Evolutionary conservation across 305 asterid genomes (phyloP), one percentile per base, ranked within the genome.

Genomic region (Solanum hybrid): DNA sequence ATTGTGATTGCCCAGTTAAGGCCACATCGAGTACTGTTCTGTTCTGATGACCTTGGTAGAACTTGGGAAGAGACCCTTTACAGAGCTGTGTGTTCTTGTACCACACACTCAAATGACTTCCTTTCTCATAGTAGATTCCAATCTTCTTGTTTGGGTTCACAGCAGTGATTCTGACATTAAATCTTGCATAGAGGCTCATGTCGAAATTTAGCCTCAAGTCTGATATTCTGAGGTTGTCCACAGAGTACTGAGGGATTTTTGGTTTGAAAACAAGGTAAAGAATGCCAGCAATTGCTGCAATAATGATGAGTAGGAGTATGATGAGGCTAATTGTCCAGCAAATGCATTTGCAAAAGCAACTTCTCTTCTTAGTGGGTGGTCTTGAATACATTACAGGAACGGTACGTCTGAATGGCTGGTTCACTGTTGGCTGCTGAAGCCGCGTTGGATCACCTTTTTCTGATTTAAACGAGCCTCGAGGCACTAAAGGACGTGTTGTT

Each of bases 1-100:
- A 95, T 36, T 93, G 97, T 56, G 95, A 91, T 91, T 93, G 95
- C 31, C 99, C 98, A 0, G 94, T 91, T 69, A 97, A 89, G 79
- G 93, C 93, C 31, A 95, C 96, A 16, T 94, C 86, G 87, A 96
- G 89, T 88, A 89, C 92, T n/a, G 98, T 97, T 90, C 27, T 93
- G 85, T 95, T 97, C 92, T 94, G 96, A 88, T 94, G 96, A 22
- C 98, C 98, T 91, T 96, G 99, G 95, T 97, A 96, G 92, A 97
- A 96, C 87, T 89, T 92, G 82, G 98, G 98, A 64, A 95, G 89
- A 5, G 95, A 89, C 69, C 99, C 99, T 87, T 94, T 96, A 89
- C 99, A 96, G 72, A 96, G 96, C 27, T 94, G 92, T 12, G 95
- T 96, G 90, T 87, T 93, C 87, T 90, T 94, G 94, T 97, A 95